A percentile compares a stretch with the other conserved stretches of the same genome.
Conservation (phyloP, 352 stramenopile species). For the Phytophthora cactorum region DNA sequence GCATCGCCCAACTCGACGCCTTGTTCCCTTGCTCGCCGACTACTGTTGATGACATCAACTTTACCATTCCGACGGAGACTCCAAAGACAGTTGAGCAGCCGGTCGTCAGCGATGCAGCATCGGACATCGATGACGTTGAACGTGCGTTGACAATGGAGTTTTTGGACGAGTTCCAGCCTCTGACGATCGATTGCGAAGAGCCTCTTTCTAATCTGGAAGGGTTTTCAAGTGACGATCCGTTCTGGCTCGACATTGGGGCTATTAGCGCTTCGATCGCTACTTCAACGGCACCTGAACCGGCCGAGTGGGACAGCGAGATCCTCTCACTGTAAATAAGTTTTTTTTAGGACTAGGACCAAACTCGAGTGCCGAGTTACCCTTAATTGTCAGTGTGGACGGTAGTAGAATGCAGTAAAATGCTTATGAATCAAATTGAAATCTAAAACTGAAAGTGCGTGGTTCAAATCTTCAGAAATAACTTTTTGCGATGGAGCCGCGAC, state of each 20-base stretch:
- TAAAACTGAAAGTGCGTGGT: neutral
- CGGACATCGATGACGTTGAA: slow-evolving; percentile 24
- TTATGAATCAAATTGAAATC: slow-evolving; percentile 26
- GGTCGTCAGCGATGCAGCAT: neutral
- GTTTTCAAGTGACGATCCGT: slow-evolving; percentile 28
- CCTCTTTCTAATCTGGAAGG: slow-evolving; percentile 10
- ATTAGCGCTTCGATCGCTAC: slow-evolving; percentile 29
- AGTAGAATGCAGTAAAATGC: slow-evolving; percentile 34
- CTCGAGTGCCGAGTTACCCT: slow-evolving; percentile 22
- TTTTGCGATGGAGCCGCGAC: slow-evolving; percentile 54
- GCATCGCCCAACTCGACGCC: slow-evolving; percentile 9
- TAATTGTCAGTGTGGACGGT: slow-evolving; percentile 15
- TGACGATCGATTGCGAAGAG: slow-evolving; percentile 31
- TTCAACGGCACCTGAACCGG: slow-evolving; percentile 11
- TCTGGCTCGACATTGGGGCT: slow-evolving; percentile 27
- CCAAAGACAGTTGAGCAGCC: neutral
- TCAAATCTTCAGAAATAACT: slow-evolving; percentile 6
- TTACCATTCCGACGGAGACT: slow-evolving; percentile 6
- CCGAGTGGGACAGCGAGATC: slow-evolving; percentile 23
- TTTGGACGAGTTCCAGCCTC: slow-evolving; percentile 38
- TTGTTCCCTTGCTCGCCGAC: slow-evolving; percentile 22
- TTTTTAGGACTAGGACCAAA: slow-evolving; percentile 21
- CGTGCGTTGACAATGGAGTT: slow-evolving; percentile 35
- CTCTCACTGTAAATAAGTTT: slow-evolving; percentile 28
- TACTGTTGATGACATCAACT: slow-evolving; percentile 19